Evolutionary conservation across 1,139 yeast genomes (phyloP).

Genomic region (Hemisphaericaspora subhashii): DNA sequence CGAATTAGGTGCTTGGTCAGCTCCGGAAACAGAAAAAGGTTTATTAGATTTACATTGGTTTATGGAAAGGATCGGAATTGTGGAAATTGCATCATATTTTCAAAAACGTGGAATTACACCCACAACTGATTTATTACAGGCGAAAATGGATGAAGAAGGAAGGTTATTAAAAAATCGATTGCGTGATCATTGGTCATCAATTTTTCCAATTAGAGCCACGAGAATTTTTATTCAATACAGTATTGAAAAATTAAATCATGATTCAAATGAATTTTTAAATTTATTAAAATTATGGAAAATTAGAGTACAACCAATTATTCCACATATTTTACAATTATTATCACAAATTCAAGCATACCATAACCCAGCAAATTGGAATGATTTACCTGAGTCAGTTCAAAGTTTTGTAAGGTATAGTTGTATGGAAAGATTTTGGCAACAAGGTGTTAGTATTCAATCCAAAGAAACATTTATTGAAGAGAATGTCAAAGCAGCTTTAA

Average conservation of each 20-base stretch:
- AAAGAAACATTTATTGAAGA: slow-evolving; percentile 95
- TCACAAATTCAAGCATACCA: slow-evolving; percentile 94
- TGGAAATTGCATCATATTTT: slow-evolving; percentile 88
- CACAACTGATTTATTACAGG: slow-evolving; percentile 67
- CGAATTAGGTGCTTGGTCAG: slow-evolving; percentile 89
- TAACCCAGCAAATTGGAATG: slow-evolving; percentile 88
- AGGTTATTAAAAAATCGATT: slow-evolving; percentile 68
- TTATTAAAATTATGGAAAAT: slow-evolving; percentile 87
- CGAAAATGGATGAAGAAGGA: slow-evolving; percentile 93
- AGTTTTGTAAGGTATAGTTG: slow-evolving; percentile 86
- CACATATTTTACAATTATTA: slow-evolving; percentile 82
- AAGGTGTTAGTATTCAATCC: slow-evolving; percentile 92
- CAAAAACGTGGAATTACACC: slow-evolving; percentile 79
- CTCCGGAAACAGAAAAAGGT: slow-evolving; percentile 87
- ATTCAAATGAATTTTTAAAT: slow-evolving; percentile 71
- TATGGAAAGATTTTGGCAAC: slow-evolving; percentile 96
- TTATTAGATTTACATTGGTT: slow-evolving; percentile 91
- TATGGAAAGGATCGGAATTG: slow-evolving; percentile 96
- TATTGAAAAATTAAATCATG: slow-evolving; percentile 83
- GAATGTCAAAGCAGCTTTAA: slow-evolving; percentile 89
- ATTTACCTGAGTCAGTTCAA: slow-evolving; percentile 85
- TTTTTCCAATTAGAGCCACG: slow-evolving; percentile 94
- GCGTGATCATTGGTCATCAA: slow-evolving; percentile 89
- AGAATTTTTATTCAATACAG: slow-evolving; percentile 93
- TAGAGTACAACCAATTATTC: slow-evolving; percentile 85